Base-by-base conservation (phyloP, 2,329 filamentous ascomycete genomes). In the Calonectria hawksworthii region DNA sequence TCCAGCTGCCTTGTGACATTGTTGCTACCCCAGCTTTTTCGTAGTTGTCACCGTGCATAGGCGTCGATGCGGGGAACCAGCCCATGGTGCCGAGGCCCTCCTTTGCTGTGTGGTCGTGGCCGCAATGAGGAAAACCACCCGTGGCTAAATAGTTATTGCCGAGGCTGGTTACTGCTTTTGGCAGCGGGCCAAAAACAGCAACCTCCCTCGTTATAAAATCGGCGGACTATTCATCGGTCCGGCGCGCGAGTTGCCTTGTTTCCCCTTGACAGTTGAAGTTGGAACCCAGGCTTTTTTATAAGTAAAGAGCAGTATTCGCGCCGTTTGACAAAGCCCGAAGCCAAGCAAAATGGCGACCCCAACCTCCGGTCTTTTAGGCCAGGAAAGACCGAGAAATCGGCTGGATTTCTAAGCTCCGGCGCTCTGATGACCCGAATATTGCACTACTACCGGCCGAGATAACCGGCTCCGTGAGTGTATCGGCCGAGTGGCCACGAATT, bases 401-500 rank as follows among this genome's bases (percentile, higher is more conserved):
- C 28, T 28, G 38, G 69, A 66, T 69, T 69, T 41, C 68, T 72
- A 64, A 74, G 52, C 68, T 16, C 68, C 26, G 23, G 14, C 18
- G 26, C 10, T 11, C 30, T 30, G 68, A 34, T 28, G 36, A 30
- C 23, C 26, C 8, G 30, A 52, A 61, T 30, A 23, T 18, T 2
- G 51, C 51, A 30, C 38, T 23, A 41, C 36, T 59, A 71, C 64
- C 78, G 78, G 78, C 78, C 78, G 78, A 79, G 26, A 59, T 21
- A 7, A 10, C 47, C 77, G 79, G 78, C 59, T 72, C 79, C 79
- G 78, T 59, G 4, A 4, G 3, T 41, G 3, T 77, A 75, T 80
- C 80, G 80, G 79, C 80, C 79, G 80, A 81, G 68, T 78, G 52
- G 21, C 9, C 10, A 52, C 11, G 5, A 28, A 2, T 54, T 26